These are phyloP conservation scores for Coniochaeta sp. DNA, from an alignment of 2,329 filamentous ascomycete genomes.

Conservation along the genomic window DNA sequence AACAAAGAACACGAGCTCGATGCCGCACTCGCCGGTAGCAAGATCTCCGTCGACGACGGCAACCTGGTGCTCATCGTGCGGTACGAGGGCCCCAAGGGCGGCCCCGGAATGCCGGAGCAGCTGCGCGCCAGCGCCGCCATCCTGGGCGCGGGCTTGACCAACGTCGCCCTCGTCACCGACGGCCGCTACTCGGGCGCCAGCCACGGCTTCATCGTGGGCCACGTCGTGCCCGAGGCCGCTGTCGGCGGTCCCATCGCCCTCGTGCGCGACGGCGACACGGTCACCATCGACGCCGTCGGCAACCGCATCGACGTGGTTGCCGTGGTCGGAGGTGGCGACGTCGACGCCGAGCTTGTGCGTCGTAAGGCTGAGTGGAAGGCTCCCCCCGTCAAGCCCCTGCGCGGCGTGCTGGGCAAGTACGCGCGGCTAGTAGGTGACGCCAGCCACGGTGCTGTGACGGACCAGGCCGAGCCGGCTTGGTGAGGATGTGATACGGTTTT, in stretches of 20 bases:
- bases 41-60: constrained; percentile 46
- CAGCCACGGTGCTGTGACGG: constrained; percentile 84
- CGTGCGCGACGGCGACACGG: constrained; percentile 69
- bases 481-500: constrained; percentile 1
- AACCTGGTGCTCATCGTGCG: constrained; percentile 86
- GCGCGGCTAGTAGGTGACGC: constrained; percentile 82
- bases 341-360: constrained; percentile 45
- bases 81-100: constrained; percentile 90
- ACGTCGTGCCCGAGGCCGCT: constrained; percentile 85
- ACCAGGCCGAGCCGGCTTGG: constrained; percentile 32
- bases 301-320: constrained; percentile 64
- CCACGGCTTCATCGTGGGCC: constrained; percentile 90
- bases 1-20: constrained; percentile 79
- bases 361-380: constrained; percentile 56
- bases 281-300: constrained; percentile 78
- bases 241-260: constrained; percentile 83
- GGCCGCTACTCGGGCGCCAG: constrained; percentile 82
- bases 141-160: constrained; percentile 83
- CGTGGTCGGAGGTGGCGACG: constrained; percentile 43
- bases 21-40: constrained; percentile 58
- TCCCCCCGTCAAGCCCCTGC: constrained; percentile 65
- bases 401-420: constrained; percentile 88
- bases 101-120: constrained; percentile 94
- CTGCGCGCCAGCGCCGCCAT: constrained; percentile 82
- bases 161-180: constrained; percentile 87